These are phyloP conservation scores for Rubroshorea leprosula DNA, from an alignment of 345 rosid species.

Conservation along the genomic window DNA sequence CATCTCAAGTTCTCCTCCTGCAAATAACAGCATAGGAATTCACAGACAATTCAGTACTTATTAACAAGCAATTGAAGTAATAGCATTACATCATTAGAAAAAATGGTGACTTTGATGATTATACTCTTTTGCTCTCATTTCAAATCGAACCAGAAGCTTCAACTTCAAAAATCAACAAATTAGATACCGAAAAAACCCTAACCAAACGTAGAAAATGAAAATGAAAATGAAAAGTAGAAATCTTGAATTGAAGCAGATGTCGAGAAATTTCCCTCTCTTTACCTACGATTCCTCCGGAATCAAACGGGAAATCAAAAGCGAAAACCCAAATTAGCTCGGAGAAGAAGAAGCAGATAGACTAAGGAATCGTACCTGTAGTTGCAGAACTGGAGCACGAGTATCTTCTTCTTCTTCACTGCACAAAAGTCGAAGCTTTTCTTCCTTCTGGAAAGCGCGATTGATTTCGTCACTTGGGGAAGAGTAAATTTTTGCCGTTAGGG, in stretches of 20 bases:
- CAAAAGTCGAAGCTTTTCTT: neutral
- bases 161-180: neutral
- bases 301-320: neutral
- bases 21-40: neutral
- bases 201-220: neutral
- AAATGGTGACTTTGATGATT: too few relatives aligned
- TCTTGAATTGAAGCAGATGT: neutral
- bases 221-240: neutral
- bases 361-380: neutral
- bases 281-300: neutral
- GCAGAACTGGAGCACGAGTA: neutral
- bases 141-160: neutral
- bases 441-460: too few relatives aligned
- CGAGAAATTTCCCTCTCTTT: neutral
- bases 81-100: too few relatives aligned
- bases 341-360: neutral
- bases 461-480: neutral
- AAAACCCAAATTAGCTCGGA: neutral
- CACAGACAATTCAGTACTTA: neutral
- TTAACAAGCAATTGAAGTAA: too few relatives aligned
- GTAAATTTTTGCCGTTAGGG: neutral
- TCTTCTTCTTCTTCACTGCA: neutral
- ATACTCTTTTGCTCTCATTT: neutral
- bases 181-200: too few relatives aligned
- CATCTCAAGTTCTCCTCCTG: neutral